Percentiles rank a stretch among this genome's conserved stretches.
Evolutionary conservation across 1,284 basidiomycete genomes (phyloP).

Genomic region (Heterobasidion annosum): DNA sequence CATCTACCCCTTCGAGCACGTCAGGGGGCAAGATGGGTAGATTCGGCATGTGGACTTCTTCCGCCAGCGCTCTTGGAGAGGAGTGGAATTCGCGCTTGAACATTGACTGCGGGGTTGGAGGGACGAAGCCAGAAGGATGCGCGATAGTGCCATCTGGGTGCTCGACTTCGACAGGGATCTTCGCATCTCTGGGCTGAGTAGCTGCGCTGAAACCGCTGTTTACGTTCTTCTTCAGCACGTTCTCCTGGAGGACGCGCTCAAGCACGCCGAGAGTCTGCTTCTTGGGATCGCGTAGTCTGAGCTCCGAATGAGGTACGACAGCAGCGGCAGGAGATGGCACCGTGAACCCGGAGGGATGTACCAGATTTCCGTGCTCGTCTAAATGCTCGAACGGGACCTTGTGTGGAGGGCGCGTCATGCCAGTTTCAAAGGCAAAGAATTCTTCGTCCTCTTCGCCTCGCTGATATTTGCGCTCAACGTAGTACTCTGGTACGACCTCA

Average conservation of each 20-base stretch:
- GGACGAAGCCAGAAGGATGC: neutral
- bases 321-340: neutral
- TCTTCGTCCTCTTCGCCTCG: neutral
- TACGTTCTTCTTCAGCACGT: neutral
- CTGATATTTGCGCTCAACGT: neutral
- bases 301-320: neutral
- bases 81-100: neutral
- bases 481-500: neutral
- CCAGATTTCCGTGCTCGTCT: neutral
- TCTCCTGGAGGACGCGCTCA: neutral
- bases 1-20: neutral
- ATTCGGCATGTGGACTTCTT: neutral
- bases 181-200: constrained; percentile 20
- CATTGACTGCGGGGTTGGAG: neutral
- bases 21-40: neutral
- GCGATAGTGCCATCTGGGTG: neutral
- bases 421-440: neutral
- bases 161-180: constrained; percentile 8
- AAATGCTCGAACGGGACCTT: neutral
- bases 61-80: neutral
- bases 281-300: neutral
- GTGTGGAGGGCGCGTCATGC: neutral
- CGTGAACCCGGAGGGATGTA: neutral
- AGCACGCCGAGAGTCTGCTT: neutral
- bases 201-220: constrained; percentile 12